Percentiles rank a stretch among this genome's conserved stretches.
Conservation (phyloP, 2,329 filamentous ascomycete species). For the Aspergillus brasiliensis region DNA sequence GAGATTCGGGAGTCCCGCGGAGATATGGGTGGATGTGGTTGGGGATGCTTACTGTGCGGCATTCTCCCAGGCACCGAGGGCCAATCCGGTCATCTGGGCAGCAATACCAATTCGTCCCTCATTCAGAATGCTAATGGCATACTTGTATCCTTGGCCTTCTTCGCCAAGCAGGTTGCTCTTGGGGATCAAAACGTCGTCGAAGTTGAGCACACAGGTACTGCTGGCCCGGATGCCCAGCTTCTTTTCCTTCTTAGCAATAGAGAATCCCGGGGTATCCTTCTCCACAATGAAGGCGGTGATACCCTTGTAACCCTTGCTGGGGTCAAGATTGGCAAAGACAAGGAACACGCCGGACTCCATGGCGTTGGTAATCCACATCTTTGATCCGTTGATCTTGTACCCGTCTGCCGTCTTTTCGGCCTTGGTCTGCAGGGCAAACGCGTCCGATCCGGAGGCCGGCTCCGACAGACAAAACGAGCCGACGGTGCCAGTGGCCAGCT, state of each 20-base stretch:
- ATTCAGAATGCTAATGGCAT: slow-evolving; percentile 90
- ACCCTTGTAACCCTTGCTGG: slow-evolving; percentile 89
- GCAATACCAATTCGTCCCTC: slow-evolving; percentile 97
- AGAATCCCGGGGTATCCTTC: slow-evolving; percentile 85
- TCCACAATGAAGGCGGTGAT: slow-evolving; percentile 96
- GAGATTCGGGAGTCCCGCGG: no score
- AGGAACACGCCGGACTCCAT: slow-evolving; percentile 95
- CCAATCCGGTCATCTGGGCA: slow-evolving; percentile 97
- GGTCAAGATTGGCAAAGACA: slow-evolving; percentile 95
- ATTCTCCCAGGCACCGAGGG: slow-evolving; percentile 92
- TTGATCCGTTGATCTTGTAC: slow-evolving; percentile 84
- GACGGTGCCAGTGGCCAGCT: slow-evolving; percentile 84
- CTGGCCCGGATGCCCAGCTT: slow-evolving; percentile 96
- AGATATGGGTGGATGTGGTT: not conserved
- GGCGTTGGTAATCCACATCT: slow-evolving; percentile 99
- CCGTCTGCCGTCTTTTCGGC: slow-evolving; percentile 80
- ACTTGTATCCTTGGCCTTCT: slow-evolving; percentile 94
- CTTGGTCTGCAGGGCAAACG: slow-evolving; percentile 91
- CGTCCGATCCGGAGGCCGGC: slow-evolving; percentile 89
- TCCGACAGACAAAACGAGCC: slow-evolving; percentile 91
- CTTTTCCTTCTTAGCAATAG: slow-evolving; percentile 99
- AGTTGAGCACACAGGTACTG: slow-evolving; percentile 95
- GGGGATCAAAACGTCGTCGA: slow-evolving; percentile 92
- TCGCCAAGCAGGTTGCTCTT: slow-evolving; percentile 85
- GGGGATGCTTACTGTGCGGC: slow-evolving; percentile 67